Evolutionary conservation across 78 protist species (phyloP), one percentile per base, ranked within the genome.

Genomic region (Isochrysis galbana): DNA sequence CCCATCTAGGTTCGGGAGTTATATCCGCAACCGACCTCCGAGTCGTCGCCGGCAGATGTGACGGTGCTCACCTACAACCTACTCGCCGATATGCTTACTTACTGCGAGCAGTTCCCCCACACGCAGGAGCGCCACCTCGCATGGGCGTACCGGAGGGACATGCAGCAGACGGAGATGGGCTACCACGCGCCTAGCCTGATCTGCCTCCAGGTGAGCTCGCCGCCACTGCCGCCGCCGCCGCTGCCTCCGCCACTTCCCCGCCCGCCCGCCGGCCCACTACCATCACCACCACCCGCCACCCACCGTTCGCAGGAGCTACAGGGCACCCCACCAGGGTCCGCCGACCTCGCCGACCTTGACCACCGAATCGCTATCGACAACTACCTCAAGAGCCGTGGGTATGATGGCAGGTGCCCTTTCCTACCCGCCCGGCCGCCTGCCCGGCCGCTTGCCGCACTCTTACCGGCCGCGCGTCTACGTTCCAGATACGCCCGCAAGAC

Each of bases 41-140:
- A 10, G 44, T 2, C 34, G 2, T 11, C 45, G 83, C 83, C 83
- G 83, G 32, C 54, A 32, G 55, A 80, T 38, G 26, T 80, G 44
- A 14, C 29, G 41, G 17, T 80, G 55, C 1, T 80, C 29, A 80
- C 55, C 41, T 80, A 29, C 54, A 80, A 80, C 54, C 39, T 41
- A 10, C 88, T 80, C 21, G 88, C 88, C 38, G 88, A 80, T 39
- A 80, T 80, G 88, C 88, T 80, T 34, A 25, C 36, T n/a, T 29
- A 32, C n/a, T 7, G 23, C 46, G 86, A 77, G 86, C 47, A 38
- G 86, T 77, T 77, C 86, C 46, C 86, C 23, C 1, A 3, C 47
- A 46, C 32, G 32, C 1, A 17, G 21, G 86, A 29, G 47, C 39
- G 22, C 17, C 29, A 2, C 21, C 46, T 77, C 34, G 86, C 23